These are phyloP conservation scores for Capsaspora owczarzaki DNA, from an alignment of 78 protist genomes.

Conservation along the genomic window DNA sequence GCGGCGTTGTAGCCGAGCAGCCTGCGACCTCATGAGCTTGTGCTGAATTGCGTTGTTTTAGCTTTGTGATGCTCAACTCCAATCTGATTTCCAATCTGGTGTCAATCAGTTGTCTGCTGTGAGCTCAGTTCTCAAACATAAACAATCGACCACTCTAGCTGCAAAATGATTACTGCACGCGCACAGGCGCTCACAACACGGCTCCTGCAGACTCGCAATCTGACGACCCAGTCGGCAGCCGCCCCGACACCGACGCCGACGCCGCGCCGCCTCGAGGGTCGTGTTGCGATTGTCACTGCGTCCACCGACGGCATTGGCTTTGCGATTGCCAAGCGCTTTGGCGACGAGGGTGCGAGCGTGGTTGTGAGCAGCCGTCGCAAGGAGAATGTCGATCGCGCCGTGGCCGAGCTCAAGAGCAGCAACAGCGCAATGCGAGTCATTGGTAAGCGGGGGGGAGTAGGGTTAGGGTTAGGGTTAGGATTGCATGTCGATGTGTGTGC, in stretches of 20 bases:
- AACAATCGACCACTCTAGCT: too few relatives aligned
- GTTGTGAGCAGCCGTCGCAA: conserved; percentile 27
- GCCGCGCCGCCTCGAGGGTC: conserved; percentile 10
- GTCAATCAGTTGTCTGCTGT: too few relatives aligned
- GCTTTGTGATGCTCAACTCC: too few relatives aligned
- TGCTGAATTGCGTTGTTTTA: too few relatives aligned
- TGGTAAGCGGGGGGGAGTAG: not conserved
- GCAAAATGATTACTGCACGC: too few relatives aligned
- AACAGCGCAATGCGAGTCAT: not conserved
- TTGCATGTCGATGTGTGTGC: not conserved
- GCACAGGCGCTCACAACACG: too few relatives aligned
- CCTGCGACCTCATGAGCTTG: too few relatives aligned
- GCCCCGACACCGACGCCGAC: not conserved
- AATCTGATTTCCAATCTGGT: too few relatives aligned
- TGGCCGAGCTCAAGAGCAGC: not conserved
- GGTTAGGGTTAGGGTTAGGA: not conserved
- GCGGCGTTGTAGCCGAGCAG: too few relatives aligned
- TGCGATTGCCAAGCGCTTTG: conserved; percentile 32
- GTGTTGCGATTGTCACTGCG: conserved; percentile 26
- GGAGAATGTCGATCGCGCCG: conserved; percentile 8
- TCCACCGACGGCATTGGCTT: conserved; percentile 43
- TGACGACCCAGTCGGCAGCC: too few relatives aligned
- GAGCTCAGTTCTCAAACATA: too few relatives aligned
- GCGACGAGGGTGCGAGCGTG: conserved; percentile 30
- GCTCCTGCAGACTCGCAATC: too few relatives aligned